A percentile compares a stretch with the other conserved stretches of the same genome.
Evolutionary conservation across 768 basidiomycete species (phyloP).

Genomic region (Neoboletus subvelutipes): DNA sequence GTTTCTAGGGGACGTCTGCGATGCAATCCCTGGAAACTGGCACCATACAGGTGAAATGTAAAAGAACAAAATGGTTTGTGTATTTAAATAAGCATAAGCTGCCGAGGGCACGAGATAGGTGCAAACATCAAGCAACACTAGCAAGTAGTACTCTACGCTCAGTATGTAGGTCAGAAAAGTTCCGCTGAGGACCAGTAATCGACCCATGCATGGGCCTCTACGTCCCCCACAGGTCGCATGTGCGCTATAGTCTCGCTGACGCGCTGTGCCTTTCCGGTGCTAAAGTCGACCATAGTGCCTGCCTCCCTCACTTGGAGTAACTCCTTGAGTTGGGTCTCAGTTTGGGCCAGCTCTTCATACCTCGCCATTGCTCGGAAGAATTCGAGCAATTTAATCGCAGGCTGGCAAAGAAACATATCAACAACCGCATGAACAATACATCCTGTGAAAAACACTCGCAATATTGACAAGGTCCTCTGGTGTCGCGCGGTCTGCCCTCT

Average conservation of each 20-base stretch:
- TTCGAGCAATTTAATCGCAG: constrained; percentile 33
- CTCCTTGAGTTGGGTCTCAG: not conserved
- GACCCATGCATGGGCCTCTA: constrained; percentile 20
- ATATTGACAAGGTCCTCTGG: constrained; percentile 7
- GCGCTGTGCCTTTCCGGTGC: constrained; percentile 7
- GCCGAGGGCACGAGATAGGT: not conserved
- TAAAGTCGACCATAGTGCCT: constrained; percentile 4
- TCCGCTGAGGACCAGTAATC: constrained; percentile 2
- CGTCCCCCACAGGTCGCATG: constrained; percentile 13
- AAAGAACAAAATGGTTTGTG: too few relatives aligned
- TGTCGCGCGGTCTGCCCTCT: constrained; percentile 17
- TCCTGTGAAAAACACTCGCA: not conserved
- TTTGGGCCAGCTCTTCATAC: not conserved
- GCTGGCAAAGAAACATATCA: constrained; percentile 15
- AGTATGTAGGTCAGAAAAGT: constrained; percentile 4
- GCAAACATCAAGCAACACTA: not conserved
- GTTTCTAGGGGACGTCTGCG: too few relatives aligned
- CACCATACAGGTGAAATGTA: too few relatives aligned
- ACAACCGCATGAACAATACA: too few relatives aligned
- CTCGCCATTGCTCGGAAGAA: constrained; percentile 25
- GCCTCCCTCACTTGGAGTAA: not conserved
- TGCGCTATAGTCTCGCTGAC: constrained; percentile 13
- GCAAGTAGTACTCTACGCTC: not conserved
- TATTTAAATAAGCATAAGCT: not conserved
- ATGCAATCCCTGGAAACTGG: too few relatives aligned